A percentile compares a stretch with the other conserved stretches of the same genome.
Evolutionary conservation across 495 filamentous ascomycete species (phyloP).

Genomic region (Trypethelium eluteriae): DNA sequence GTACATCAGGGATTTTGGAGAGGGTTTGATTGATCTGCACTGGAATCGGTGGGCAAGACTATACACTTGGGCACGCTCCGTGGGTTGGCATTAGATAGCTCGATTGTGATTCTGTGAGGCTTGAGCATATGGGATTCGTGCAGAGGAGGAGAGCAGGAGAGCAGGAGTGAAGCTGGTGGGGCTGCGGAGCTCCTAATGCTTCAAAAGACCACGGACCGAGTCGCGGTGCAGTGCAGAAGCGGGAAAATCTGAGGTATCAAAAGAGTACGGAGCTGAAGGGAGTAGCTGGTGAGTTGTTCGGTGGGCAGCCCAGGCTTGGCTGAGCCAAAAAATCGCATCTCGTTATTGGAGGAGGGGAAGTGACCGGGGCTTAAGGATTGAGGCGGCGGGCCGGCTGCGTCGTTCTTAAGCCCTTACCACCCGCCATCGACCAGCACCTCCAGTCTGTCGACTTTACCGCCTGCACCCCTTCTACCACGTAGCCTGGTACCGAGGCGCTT

Average conservation of each 20-base stretch:
- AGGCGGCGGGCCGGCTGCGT: neutral
- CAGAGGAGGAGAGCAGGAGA: no score
- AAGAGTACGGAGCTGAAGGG: neutral
- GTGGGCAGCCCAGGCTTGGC: neutral
- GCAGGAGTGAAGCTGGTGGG: no score
- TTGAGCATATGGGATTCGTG: neutral
- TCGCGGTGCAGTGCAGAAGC: neutral
- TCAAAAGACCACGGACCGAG: neutral
- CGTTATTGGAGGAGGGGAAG: slow-evolving; percentile 8
- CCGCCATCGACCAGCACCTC: slow-evolving; percentile 4
- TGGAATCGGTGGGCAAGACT: no score
- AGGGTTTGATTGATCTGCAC: no score
- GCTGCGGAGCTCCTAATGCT: neutral
- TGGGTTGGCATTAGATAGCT: slow-evolving; percentile 3
- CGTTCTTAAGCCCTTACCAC: neutral
- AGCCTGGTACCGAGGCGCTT: neutral
- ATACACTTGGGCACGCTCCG: neutral
- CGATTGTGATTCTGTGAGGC: slow-evolving; percentile 6
- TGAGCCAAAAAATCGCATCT: neutral
- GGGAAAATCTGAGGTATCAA: neutral
- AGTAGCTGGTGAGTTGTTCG: neutral
- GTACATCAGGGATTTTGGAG: no score
- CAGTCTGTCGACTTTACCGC: neutral
- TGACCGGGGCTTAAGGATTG: neutral
- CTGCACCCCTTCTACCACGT: neutral